Conservation (phyloP, 768 basidiomycete genomes). For the Serendipita indica region DNA sequence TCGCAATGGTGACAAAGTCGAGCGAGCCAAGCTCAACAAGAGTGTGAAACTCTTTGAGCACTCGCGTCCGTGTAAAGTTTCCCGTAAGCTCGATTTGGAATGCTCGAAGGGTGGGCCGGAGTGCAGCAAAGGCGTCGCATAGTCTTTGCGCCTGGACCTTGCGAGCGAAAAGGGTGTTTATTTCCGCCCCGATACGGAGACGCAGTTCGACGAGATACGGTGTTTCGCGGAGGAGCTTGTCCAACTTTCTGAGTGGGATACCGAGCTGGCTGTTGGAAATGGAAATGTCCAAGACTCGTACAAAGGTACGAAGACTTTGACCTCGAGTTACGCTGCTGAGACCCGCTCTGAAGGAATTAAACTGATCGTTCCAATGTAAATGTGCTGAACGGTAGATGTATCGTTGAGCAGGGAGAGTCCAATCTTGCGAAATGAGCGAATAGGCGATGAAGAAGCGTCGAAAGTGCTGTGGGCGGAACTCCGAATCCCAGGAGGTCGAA, state of each 20-base stretch:
- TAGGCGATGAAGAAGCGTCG: slow-evolving; percentile 1
- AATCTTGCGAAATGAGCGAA: slow-evolving; percentile 1
- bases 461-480: not conserved
- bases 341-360: not conserved
- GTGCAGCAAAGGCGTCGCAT: not conserved
- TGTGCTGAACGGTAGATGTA: not conserved
- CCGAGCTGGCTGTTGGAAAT: not conserved
- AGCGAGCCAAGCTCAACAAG: not conserved
- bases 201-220: slow-evolving; percentile 1
- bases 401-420: not conserved
- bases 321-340: not conserved
- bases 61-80: not conserved
- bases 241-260: not conserved
- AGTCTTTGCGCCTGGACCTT: not conserved
- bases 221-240: not conserved
- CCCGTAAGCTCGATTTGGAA: not conserved
- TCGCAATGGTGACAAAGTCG: not conserved
- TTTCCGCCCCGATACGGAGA: not conserved
- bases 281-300: not conserved
- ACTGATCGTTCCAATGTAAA: not conserved
- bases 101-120: not conserved
- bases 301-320: not conserved
- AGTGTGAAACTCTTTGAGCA: not conserved
- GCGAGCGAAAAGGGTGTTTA: not conserved
- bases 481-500: not conserved